These are phyloP conservation scores for Isabelozyma gotoi DNA, from an alignment of 805 yeast species.

Conservation along the genomic window DNA sequence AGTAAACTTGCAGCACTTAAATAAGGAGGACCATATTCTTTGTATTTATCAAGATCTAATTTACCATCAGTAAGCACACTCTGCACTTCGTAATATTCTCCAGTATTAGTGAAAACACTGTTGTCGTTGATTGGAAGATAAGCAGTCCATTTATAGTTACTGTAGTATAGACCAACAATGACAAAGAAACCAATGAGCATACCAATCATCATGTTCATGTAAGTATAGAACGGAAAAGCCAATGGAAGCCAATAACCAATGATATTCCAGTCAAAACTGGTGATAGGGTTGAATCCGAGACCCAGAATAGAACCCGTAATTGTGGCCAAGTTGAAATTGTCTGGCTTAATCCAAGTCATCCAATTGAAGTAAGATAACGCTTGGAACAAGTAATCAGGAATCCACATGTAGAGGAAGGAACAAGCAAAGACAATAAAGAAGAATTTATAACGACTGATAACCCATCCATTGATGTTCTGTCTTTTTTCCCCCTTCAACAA, in stretches of 20 bases:
- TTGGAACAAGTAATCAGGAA: conserved; percentile 42
- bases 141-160: conserved; percentile 22
- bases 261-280: conserved; percentile 55
- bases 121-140: conserved; percentile 41
- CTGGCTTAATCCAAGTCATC: conserved; percentile 59
- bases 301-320: conserved; percentile 50
- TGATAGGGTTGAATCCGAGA: conserved; percentile 52
- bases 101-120: conserved; percentile 48
- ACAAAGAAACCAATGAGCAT: conserved; percentile 13
- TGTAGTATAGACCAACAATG: conserved; percentile 19
- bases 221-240: conserved; percentile 40
- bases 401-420: conserved; percentile 46
- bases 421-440: conserved; percentile 18
- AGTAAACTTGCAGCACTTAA: conserved; percentile 28
- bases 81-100: conserved; percentile 41
- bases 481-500: conserved; percentile 21
- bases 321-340: conserved; percentile 46
- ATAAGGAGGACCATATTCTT: conserved; percentile 26
- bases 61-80: conserved; percentile 38
- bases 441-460: conserved; percentile 23
- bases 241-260: conserved; percentile 28
- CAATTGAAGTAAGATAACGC: conserved; percentile 49
- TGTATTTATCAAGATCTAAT: conserved; percentile 19
- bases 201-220: conserved; percentile 16
- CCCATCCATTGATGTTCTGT: conserved; percentile 31